Base-by-base conservation (phyloP, 768 basidiomycete genomes). In the Inosperma sp. region DNA sequence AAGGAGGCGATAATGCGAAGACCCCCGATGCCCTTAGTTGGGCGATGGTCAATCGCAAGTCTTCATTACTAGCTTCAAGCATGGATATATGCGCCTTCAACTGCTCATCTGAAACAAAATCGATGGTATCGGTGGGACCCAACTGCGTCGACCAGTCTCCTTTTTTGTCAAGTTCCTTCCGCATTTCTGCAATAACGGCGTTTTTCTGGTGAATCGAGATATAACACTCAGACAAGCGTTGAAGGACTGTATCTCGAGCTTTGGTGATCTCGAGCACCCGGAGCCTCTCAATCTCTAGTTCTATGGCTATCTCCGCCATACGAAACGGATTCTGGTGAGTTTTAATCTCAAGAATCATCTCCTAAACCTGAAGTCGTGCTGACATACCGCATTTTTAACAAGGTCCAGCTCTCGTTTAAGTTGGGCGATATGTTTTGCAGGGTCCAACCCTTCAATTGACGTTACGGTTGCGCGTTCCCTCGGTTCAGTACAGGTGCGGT, bases 191-290 rank as follows among this genome's bases (percentile, higher is more conserved):
- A 51, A 86, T 76, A 6, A 69, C 61, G 17, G 71, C 69, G 1
- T 75, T 72, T 65, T 86, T 86, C 60, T 83, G 75, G n/a, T 76
- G 75, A 56, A 87, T 68, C 0, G 81, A 80, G 12, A 68, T 62
- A 59, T 81, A 84, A 8, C 83, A 83, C 39, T 80, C 76, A 26
- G 76, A 71, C 10, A 88, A 74, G 25, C 78, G 78, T 34, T 76
- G 66, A 2, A 84, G 76, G 13, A 75, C 78, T 25, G 73, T 75
- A 59, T 88, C 86, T 33, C 86, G 79, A 25, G 85, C 86, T 22
- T 66, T 69, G 46, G 83, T 62, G 2, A 81, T 83, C 58, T 87
- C 84, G 17, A 63, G 64, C 1, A 81, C 76, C 41, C 76, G 75
- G 42, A 75, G 49, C 33, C 71, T 72, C 55, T 84, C 81, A 27